Base-by-base conservation (phyloP, 75 land plant genomes). In the Cryptomeria japonica region DNA sequence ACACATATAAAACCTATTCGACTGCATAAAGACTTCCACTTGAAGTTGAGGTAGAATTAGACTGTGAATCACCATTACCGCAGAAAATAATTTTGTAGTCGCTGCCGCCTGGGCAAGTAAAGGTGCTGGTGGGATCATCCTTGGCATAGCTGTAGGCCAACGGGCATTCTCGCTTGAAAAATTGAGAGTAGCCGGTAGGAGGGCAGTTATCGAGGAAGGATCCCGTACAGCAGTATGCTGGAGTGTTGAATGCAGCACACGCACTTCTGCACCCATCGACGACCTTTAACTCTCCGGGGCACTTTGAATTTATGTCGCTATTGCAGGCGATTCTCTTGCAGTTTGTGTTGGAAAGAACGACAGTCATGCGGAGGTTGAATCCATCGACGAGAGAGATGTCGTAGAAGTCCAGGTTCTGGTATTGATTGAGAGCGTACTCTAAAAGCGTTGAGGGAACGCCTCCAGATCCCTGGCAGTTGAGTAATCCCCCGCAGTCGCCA, bases 91-190 rank as follows among this genome's bases (percentile, higher is more conserved):
- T 89, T 38, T 55, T 61, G 46, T 91, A 91, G n/a, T 82, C 64
- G 53, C 90, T 38, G 31, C 92, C 92, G 15, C 84, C 89, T 55
- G 89, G 47, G 86, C 92, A 91, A 22, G 92, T 91, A 85, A 91
- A 91, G 53, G 92, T 90, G 89, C 83, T 85, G 86, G 80, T 87
- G 25, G 80, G 82, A 47, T 91, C 92, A 78, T 91, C 92, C 44
- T 87, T 91, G 25, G 92, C 92, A 70, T 90, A 91, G 86, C 92
- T 91, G 89, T 91, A 91, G 12, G 92, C 92, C 1, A 47, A 83
- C 0, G 92, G 92, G 86, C 92, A 91, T 36, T 92, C 86, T 3
- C 38, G 3, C 89, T 91, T 91, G 92, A 91, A 91, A 19, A 76
- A 51, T 18, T 84, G 8, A 25, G 84, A 83, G 55, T 90, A 91